Evolutionary conservation across 1,284 basidiomycete genomes (phyloP).

Genomic region (Cryptococcus hybrid): DNA sequence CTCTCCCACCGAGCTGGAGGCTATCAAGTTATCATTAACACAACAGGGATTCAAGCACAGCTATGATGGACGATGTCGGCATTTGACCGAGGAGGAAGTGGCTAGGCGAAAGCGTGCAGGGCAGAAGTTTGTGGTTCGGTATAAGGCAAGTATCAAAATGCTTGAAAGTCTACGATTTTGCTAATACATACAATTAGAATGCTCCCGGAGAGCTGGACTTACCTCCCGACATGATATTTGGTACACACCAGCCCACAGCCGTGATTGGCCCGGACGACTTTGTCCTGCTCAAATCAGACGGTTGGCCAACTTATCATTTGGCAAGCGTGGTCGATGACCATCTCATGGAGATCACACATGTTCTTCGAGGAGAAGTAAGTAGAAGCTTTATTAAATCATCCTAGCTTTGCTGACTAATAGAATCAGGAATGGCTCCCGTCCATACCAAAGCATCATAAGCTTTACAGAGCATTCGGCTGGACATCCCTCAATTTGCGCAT

Average conservation of each 20-base stretch:
- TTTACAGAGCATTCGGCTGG: conserved; percentile 77
- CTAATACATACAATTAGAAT: conserved; percentile 11
- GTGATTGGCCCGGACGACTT: conserved; percentile 66
- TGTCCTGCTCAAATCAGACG: conserved; percentile 86
- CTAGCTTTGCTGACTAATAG: neutral
- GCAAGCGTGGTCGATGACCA: conserved; percentile 95
- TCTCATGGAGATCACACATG: conserved; percentile 94
- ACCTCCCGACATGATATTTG: conserved; percentile 32
- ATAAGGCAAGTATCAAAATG: conserved; percentile 63
- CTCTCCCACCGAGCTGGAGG: conserved; percentile 63
- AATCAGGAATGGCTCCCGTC: conserved; percentile 94
- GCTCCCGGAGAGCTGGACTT: conserved; percentile 15
- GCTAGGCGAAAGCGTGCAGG: conserved; percentile 68
- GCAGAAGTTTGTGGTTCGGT: conserved; percentile 75
- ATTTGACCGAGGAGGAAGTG: conserved; percentile 81
- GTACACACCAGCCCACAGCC: conserved; percentile 25
- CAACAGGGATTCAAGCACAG: conserved; percentile 68
- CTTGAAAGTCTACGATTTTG: conserved; percentile 6
- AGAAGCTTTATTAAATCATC: neutral
- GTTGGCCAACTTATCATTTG: conserved; percentile 94
- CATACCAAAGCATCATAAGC: conserved; percentile 84
- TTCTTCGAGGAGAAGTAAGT: conserved; percentile 84
- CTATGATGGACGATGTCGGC: conserved; percentile 82
- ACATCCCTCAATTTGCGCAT: conserved; percentile 79
- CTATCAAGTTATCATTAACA: conserved; percentile 66